Evolutionary conservation across 805 yeast genomes (phyloP), one percentile per base, ranked within the genome.

Genomic region (Barnettozyma vustinii): DNA sequence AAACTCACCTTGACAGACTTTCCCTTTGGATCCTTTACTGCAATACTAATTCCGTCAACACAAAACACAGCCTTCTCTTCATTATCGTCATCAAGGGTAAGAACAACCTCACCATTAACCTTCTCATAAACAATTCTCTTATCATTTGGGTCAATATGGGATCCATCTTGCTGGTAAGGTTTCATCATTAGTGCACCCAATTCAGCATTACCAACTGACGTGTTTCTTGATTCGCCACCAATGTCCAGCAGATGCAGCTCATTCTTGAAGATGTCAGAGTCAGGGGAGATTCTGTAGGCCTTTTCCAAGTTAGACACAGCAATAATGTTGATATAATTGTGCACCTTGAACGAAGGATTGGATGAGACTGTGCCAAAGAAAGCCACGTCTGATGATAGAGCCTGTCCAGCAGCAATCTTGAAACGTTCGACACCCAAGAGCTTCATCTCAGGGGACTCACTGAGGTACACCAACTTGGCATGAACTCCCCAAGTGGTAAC

Each of bases 401-500:
- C 77, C 10, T 69, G 58, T 26, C 63, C 60, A 0, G 90, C 95
- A 0, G 96, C 96, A 35, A 79, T 65, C 51, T 74, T 68, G 64
- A 91, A 91, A 47, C 96, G 67, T 39, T 79, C 79, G 7, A 71
- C 58, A 1, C 96, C 97, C 52, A 74, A 69, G 44, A 72, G 71
- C 26, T 90, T 71, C 62, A 84, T 67, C 55, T 83, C 84, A 0
- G 83, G 81, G 0, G 81, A 72, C 54, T 88, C 92, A 46, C 91
- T 80, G 49, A 84, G 84, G 27, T 91, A 91, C 2, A 91, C 90
- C 44, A 91, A 65, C 4, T 90, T 79, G 2, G 97, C 89, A 65
- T 91, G 97, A 53, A 89, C 78, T 0, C 84, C 95, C 87, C 96
- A 82, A 0, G 96, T 86, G 0, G 80, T 72, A 9, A 90, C 95